Evolutionary conservation across 352 stramenopile species (phyloP).

Genomic region (Globisporangium iwayamae): DNA sequence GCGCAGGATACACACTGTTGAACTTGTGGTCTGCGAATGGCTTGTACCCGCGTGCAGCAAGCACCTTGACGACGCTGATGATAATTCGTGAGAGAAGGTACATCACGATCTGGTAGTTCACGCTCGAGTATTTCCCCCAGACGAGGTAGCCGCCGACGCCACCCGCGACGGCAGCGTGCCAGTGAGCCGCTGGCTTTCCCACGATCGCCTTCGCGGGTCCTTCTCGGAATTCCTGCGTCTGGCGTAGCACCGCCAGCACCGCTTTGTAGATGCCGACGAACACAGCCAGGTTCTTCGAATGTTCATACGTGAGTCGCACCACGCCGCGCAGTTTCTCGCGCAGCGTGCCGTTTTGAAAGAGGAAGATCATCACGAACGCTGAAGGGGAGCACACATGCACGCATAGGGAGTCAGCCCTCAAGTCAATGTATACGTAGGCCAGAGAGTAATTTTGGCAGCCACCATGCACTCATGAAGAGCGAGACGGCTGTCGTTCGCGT

Average conservation of each 20-base stretch:
- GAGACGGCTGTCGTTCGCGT: background rate
- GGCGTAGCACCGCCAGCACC: conserved; percentile 58
- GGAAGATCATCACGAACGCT: conserved; percentile 89
- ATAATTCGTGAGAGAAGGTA: conserved; percentile 79
- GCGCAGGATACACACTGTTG: conserved; percentile 68
- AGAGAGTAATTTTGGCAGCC: no score
- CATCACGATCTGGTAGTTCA: conserved; percentile 91
- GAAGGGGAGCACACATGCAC: background rate
- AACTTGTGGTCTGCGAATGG: conserved; percentile 70
- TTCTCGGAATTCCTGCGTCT: conserved; percentile 41
- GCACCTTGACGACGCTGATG: conserved; percentile 62
- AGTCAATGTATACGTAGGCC: background rate
- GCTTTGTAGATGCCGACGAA: conserved; percentile 89
- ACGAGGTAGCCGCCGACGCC: conserved; percentile 77
- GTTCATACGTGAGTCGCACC: conserved; percentile 79
- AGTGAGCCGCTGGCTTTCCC: conserved; percentile 67
- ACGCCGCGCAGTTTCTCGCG: conserved; percentile 71
- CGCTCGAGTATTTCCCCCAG: conserved; percentile 80
- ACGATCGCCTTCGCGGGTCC: conserved; percentile 28
- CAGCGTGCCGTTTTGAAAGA: conserved; percentile 82
- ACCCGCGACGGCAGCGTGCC: conserved; percentile 76
- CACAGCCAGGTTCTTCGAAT: conserved; percentile 84
- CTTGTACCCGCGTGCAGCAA: conserved; percentile 56
- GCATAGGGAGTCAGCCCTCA: background rate
- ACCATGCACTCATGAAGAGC: background rate